Base-by-base conservation (phyloP, 106 monocot species). In the Cymbidium sinense region DNA sequence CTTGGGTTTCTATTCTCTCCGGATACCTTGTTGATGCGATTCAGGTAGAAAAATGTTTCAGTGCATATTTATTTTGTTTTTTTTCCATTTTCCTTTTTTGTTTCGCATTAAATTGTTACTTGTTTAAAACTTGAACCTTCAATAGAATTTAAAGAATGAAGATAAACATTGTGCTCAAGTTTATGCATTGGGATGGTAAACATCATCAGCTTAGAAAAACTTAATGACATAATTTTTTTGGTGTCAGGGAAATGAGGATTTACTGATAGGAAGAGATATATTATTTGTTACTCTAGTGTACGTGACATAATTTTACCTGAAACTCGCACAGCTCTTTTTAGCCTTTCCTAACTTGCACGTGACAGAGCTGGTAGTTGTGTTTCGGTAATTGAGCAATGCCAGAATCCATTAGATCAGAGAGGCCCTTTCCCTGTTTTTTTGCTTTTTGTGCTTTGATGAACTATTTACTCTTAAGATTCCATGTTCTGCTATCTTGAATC, bases 21-120 rank as follows among this genome's bases (percentile, higher is more conserved):
- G 92, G 91, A 33, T 99, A 94, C 78, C 87, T 99, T 77, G 94
- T 99, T 79, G 91, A 94, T 86, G 94, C 94, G 8, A 99, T 99
- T 83, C 86, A 92, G 92, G 98, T 98, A 84, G 5, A 50, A 77
- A 34, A n/a, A 65, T 79, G 34, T 34, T 61, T 76, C 1, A 35
- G 35, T 61, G 19, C 47, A 17, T 71, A n/a, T 21, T 37, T 71
- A 21, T 6, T 21, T 71, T 37, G 5, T 71, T 37, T 39, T 8
- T 67, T 62, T 62, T 2, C 27, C 7, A 15, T 61, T 54, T 52
- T n/a, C n/a, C 8, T 29, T 65, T 12, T 65, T 28, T 31, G 7
- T 31, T 67, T 67, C 2, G 2, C 4, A 67, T 33, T 17, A 67
- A 11, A 67, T 67, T 27, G 12, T 67, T 23, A 33, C 33, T 31